Conservation (phyloP, 106 monocot genomes). For the Apostasia ramifera region DNA sequence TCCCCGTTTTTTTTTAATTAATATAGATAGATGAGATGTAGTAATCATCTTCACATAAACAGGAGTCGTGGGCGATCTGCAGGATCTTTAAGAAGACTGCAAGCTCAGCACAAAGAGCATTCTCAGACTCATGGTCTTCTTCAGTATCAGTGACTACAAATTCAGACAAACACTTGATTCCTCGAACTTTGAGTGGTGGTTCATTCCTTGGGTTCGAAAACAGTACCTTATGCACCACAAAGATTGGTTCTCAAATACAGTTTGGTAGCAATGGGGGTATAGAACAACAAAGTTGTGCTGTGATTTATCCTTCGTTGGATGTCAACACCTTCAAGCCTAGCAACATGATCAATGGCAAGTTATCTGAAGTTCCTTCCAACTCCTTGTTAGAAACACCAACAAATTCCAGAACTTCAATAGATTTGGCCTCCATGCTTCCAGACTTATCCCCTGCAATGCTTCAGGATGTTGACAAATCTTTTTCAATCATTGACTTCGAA, state of each 20-base stretch:
- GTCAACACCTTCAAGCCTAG: constrained; percentile 13
- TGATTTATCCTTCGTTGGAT: constrained; percentile 13
- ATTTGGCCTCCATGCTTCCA: constrained; percentile 40
- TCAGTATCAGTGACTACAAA: constrained; percentile 9
- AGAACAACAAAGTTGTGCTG: constrained; percentile 21
- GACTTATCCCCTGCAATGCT: constrained; percentile 27
- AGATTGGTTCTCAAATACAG: constrained; percentile 24
- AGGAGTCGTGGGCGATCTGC: constrained; percentile 71
- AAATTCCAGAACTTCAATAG: constrained; percentile 13
- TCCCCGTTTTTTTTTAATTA: not conserved
- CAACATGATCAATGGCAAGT: constrained; percentile 12
- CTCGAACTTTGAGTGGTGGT: constrained; percentile 9
- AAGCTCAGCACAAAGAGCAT: constrained; percentile 34
- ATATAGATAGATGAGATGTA: too few species aligned
- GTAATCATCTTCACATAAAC: not conserved
- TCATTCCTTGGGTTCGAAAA: constrained; percentile 19
- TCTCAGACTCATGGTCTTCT: constrained; percentile 42
- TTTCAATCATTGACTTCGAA: constrained; percentile 32
- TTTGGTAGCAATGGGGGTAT: constrained; percentile 20
- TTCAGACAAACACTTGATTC: constrained; percentile 21
- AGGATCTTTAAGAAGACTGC: constrained; percentile 59
- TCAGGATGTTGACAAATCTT: constrained; percentile 12
- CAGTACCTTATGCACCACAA: constrained; percentile 9
- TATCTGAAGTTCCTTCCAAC: constrained; percentile 18
- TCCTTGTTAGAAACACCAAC: constrained; percentile 38